Percentiles rank a stretch among this genome's conserved stretches.
These are phyloP conservation scores for Raphanus hybrid DNA, from an alignment of 441 rosid genomes.

Conservation along the genomic window DNA sequence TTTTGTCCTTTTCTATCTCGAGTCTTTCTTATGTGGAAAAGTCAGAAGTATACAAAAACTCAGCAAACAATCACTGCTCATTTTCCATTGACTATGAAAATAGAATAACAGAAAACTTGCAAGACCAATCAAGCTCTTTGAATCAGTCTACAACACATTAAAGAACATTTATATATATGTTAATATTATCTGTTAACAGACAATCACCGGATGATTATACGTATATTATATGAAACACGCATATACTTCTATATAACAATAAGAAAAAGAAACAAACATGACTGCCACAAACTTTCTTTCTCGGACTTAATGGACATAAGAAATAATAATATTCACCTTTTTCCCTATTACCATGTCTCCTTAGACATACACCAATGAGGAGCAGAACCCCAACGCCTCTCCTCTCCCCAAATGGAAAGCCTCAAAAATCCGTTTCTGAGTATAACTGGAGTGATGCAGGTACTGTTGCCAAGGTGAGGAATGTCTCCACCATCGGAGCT, in stretches of 20 bases:
- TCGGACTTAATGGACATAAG: conserved; percentile 12
- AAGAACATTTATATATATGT: conserved; percentile 12
- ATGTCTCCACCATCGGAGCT: conserved; percentile 36
- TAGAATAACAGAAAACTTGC: conserved; percentile 34
- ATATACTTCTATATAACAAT: neutral
- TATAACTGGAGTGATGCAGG: conserved; percentile 32
- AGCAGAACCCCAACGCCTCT: conserved; percentile 44
- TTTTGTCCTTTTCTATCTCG: neutral
- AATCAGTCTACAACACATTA: conserved; percentile 36
- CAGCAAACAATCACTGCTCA: neutral
- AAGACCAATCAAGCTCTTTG: conserved; percentile 40
- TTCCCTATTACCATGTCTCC: conserved; percentile 37
- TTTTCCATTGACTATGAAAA: conserved; percentile 33
- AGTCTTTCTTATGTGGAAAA: conserved; percentile 25
- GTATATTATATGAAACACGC: conserved; percentile 24
- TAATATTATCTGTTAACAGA: conserved; percentile 12
- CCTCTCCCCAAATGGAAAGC: conserved; percentile 37
- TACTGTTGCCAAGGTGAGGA: conserved; percentile 7
- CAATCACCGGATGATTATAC: conserved; percentile 19
- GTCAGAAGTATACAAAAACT: conserved; percentile 24
- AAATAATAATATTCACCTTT: neutral
- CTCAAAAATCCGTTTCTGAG: conserved; percentile 22
- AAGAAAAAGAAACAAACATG: conserved; percentile 26
- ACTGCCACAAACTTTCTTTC: conserved; percentile 25
- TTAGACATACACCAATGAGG: conserved; percentile 53